Evolutionary conservation across 1,284 basidiomycete genomes (phyloP).

Genomic region (Mycosarcoma maydis): DNA sequence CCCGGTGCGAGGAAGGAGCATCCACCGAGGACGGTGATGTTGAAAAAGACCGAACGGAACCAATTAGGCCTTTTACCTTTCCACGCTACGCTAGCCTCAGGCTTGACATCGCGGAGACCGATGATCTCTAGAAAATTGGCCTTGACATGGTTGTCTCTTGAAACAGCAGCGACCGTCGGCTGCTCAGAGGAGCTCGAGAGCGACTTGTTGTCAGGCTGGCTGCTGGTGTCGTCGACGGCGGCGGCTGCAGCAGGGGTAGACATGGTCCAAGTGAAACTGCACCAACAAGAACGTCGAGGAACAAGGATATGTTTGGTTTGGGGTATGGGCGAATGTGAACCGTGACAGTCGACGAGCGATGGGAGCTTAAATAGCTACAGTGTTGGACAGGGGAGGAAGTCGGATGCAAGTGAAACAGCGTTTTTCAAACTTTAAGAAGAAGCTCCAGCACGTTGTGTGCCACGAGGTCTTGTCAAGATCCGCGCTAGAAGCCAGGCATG

Average conservation of each 20-base stretch:
- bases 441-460: too few species aligned
- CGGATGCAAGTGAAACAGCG: too few species aligned
- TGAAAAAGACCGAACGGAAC: conserved; percentile 53
- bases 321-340: too few species aligned
- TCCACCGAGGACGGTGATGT: conserved; percentile 65
- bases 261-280: neutral
- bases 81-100: conserved; percentile 31
- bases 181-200: conserved; percentile 10
- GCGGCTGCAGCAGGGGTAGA: conserved; percentile 13
- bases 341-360: too few species aligned
- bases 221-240: conserved; percentile 8
- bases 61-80: conserved; percentile 33
- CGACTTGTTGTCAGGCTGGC: conserved; percentile 26
- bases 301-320: too few species aligned
- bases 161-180: neutral
- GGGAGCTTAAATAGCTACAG: too few species aligned
- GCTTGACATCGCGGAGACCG: conserved; percentile 37
- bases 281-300: neutral
- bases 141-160: conserved; percentile 5
- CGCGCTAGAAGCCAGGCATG: too few species aligned
- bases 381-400: too few species aligned
- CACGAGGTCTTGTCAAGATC: too few species aligned
- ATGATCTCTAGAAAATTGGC: conserved; percentile 22
- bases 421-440: too few species aligned
- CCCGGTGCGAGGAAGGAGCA: conserved; percentile 67